Evolutionary conservation across 2,329 filamentous ascomycete genomes (phyloP).

Genomic region (Epichloe festucae): DNA sequence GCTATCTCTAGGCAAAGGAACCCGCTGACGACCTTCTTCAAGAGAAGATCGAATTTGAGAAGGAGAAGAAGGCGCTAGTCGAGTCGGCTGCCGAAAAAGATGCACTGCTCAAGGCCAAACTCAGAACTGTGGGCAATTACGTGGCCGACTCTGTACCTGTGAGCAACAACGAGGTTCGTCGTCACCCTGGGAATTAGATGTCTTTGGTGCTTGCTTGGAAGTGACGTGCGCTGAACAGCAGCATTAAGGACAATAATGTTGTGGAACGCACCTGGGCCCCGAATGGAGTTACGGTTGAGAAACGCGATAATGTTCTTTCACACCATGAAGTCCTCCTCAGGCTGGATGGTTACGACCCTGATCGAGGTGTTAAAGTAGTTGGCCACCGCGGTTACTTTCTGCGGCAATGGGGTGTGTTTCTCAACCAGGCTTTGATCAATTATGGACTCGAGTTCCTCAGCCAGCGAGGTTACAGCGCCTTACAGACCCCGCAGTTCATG

Average conservation of each 20-base stretch:
- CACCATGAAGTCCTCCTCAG: conserved; percentile 89
- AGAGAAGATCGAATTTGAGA: conserved; percentile 65
- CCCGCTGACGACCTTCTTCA: conserved; percentile 67
- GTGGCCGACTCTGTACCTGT: conserved; percentile 81
- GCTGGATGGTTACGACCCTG: conserved; percentile 83
- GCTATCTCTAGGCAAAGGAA: conserved; percentile 57
- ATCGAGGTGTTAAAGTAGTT: conserved; percentile 85
- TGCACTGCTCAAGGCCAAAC: conserved; percentile 57
- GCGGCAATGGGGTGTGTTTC: conserved; percentile 75
- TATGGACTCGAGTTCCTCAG: conserved; percentile 86
- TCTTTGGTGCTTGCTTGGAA: too few species aligned
- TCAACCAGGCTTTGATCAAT: conserved; percentile 88
- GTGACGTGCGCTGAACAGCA: neutral
- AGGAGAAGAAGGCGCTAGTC: conserved; percentile 69
- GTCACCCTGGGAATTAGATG: neutral
- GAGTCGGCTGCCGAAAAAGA: conserved; percentile 67
- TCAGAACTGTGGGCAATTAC: conserved; percentile 57
- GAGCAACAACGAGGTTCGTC: conserved; percentile 59
- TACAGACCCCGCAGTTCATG: conserved; percentile 91
- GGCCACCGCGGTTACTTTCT: conserved; percentile 92
- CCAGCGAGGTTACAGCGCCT: conserved; percentile 65
- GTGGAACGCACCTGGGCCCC: conserved; percentile 70
- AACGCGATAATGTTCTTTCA: conserved; percentile 59
- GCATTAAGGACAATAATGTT: conserved; percentile 58
- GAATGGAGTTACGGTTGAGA: conserved; percentile 58